These are phyloP conservation scores for Dacryopinax primogenitus DNA, from an alignment of 768 basidiomycete species.

Conservation along the genomic window DNA sequence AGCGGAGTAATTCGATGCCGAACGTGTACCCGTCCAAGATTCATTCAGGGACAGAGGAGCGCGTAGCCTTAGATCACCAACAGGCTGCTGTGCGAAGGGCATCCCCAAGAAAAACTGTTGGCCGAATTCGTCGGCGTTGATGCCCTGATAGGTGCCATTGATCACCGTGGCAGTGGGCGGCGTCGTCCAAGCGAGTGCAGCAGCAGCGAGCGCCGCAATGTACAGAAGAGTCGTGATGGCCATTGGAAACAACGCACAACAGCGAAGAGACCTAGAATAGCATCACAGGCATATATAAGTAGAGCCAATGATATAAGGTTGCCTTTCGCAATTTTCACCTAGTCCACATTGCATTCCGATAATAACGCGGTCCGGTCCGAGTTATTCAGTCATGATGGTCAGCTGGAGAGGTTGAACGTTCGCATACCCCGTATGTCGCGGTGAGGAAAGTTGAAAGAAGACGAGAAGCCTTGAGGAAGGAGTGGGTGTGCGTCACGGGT, in stretches of 20 bases:
- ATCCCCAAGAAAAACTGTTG: background rate
- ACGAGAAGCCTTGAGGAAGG: background rate
- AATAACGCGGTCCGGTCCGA: background rate
- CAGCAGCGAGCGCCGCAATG: background rate
- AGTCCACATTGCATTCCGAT: background rate
- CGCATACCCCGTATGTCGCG: background rate
- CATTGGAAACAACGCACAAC: background rate
- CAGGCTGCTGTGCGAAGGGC: constrained; percentile 4
- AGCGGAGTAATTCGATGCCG: background rate
- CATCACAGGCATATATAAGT: constrained; percentile 4
- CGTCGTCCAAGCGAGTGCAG: background rate
- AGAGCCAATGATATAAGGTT: background rate
- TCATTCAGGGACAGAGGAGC: background rate
- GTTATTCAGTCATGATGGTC: background rate
- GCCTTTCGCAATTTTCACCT: background rate
- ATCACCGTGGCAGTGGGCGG: background rate
- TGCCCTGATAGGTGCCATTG: background rate
- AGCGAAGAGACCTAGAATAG: background rate
- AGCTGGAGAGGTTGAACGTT: background rate
- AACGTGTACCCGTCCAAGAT: background rate
- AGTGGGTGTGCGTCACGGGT: background rate
- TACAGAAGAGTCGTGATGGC: background rate
- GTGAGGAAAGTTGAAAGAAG: background rate
- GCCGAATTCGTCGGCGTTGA: background rate
- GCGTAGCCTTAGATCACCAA: background rate